These are phyloP conservation scores for Santalum album DNA, from an alignment of 164 flowering plant species.

Conservation along the genomic window DNA sequence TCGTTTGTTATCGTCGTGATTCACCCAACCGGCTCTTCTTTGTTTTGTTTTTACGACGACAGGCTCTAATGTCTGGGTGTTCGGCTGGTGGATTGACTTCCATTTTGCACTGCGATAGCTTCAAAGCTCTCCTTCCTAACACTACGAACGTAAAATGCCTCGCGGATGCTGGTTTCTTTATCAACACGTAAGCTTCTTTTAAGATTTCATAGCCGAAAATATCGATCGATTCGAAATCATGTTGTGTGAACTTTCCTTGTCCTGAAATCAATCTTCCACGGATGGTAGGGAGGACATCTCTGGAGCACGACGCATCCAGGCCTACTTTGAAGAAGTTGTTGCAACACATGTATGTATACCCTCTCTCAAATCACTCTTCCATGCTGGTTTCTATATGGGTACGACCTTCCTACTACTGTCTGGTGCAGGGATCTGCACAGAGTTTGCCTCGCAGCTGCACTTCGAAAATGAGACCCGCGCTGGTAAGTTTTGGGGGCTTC, in stretches of 20 bases:
- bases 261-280: too few species aligned
- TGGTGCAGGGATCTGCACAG: background rate
- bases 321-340: background rate
- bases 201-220: background rate
- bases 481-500: background rate
- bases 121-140: constrained; percentile 49
- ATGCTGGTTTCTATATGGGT: too few species aligned
- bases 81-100: constrained; percentile 94
- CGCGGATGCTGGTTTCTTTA: background rate
- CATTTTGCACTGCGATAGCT: constrained; percentile 80
- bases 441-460: background rate
- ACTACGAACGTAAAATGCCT: constrained; percentile 76
- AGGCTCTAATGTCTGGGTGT: constrained; percentile 59
- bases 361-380: background rate
- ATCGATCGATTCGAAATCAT: too few species aligned
- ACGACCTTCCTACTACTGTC: too few species aligned
- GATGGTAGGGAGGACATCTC: background rate
- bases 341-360: background rate
- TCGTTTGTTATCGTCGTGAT: background rate
- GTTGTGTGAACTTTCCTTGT: too few species aligned
- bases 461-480: background rate
- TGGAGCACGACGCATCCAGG: background rate
- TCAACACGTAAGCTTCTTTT: background rate
- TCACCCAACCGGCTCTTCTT: background rate
- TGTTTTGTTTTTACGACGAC: background rate